Conservation (phyloP, 179 eudicot genomes). For the Drosera spatulata region DNA sequence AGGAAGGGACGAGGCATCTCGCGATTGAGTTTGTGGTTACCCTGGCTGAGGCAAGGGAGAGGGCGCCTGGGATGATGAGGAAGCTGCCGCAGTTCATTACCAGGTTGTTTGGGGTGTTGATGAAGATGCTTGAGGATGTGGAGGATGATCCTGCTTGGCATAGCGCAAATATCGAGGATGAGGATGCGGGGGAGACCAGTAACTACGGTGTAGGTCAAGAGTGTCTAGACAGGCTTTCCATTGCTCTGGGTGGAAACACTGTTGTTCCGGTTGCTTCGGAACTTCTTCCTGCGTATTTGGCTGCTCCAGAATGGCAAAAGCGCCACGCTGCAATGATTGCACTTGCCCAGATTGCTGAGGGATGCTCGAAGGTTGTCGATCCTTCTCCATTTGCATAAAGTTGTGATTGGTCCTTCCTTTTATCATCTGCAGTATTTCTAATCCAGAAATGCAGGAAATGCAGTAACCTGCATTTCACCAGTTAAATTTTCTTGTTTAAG, state of each 20-base stretch:
- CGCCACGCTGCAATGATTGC: constrained; percentile 91
- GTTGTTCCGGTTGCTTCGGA: constrained; percentile 93
- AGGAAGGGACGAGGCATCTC: constrained; percentile 81
- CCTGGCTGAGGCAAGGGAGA: constrained; percentile 83
- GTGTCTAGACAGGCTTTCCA: constrained; percentile 78
- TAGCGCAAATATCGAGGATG: constrained; percentile 59
- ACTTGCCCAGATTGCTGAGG: constrained; percentile 95
- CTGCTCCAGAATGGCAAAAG: constrained; percentile 95
- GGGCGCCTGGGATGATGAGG: constrained; percentile 99
- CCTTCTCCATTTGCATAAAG: neutral
- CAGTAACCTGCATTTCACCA: too few species aligned
- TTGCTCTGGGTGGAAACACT: constrained; percentile 84
- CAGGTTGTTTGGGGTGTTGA: constrained; percentile 59
- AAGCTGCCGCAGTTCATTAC: constrained; percentile 86
- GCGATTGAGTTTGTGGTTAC: constrained; percentile 89
- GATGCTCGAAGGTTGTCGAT: constrained; percentile 69
- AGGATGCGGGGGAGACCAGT: constrained; percentile 90
- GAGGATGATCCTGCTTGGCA: constrained; percentile 94
- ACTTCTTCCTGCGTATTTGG: constrained; percentile 60
- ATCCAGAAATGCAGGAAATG: too few species aligned
- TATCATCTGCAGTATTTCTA: neutral
- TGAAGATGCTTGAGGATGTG: constrained; percentile 82
- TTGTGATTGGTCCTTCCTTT: neutral
- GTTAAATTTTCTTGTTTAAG: neutral
- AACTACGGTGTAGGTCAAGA: constrained; percentile 91